Percentiles rank a stretch among this genome's conserved stretches.
Evolutionary conservation across 345 rosid genomes (phyloP).

Genomic region (Lumnitzera racemosa): DNA sequence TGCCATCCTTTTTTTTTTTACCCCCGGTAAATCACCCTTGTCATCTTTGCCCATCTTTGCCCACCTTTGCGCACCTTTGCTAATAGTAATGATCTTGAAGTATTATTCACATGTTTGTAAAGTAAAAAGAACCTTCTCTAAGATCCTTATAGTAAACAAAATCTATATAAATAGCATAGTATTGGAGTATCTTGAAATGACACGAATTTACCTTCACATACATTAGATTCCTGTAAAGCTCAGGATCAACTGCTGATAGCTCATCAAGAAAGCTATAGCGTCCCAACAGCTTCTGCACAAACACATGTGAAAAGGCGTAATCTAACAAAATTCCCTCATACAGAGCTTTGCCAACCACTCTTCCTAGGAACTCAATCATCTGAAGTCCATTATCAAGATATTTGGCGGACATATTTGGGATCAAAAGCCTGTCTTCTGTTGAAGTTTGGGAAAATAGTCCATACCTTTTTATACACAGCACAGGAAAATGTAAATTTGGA

Average conservation of each 20-base stretch:
- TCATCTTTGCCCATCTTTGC: too few relatives aligned
- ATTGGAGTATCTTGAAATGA: too few relatives aligned
- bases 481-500: conserved; percentile 8
- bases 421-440: conserved; percentile 75
- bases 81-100: too few relatives aligned
- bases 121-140: neutral
- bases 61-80: too few relatives aligned
- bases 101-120: too few relatives aligned
- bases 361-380: conserved; percentile 97
- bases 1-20: too few relatives aligned
- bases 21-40: too few relatives aligned
- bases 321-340: conserved; percentile 95
- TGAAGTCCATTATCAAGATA: conserved; percentile 74
- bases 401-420: conserved; percentile 85
- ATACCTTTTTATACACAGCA: conserved; percentile 40
- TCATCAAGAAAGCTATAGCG: conserved; percentile 97
- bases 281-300: conserved; percentile 89
- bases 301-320: conserved; percentile 87
- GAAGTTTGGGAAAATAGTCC: conserved; percentile 85
- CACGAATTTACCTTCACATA: conserved; percentile 75
- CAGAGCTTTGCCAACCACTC: conserved; percentile 95
- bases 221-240: conserved; percentile 82
- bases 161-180: neutral
- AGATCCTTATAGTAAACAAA: neutral
- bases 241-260: conserved; percentile 92